Conservation (phyloP, 2,329 filamentous ascomycete genomes). For the Pyrenophora tritici-repentis region DNA sequence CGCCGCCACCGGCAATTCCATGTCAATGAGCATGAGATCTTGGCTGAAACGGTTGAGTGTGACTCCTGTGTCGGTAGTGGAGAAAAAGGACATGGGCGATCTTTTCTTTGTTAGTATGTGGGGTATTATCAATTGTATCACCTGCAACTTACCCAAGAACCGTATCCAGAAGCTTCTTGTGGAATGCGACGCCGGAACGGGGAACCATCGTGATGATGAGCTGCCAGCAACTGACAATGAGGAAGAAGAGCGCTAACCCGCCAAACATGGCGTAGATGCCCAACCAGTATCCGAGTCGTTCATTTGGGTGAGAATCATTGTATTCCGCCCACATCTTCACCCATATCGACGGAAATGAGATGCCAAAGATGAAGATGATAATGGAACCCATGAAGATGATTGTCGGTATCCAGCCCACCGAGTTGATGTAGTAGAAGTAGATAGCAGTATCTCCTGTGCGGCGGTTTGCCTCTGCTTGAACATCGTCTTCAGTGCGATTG, state of each 20-base stretch:
- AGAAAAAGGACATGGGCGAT: conserved; percentile 52
- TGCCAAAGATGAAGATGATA: conserved; percentile 43
- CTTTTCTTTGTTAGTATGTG: conserved; percentile 20
- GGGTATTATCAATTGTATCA: neutral
- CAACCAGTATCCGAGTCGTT: conserved; percentile 40
- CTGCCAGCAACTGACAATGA: conserved; percentile 47
- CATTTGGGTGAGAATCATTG: conserved; percentile 47
- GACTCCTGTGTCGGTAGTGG: conserved; percentile 52
- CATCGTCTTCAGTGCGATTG: conserved; percentile 37
- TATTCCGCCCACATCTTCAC: conserved; percentile 56
- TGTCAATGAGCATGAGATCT: conserved; percentile 55
- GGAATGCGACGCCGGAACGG: conserved; percentile 57
- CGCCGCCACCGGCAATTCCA: conserved; percentile 46
- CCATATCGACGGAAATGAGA: conserved; percentile 50
- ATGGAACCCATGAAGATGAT: conserved; percentile 40
- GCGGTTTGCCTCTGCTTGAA: conserved; percentile 38
- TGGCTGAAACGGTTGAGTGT: conserved; percentile 56
- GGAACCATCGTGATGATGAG: conserved; percentile 61
- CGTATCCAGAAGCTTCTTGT: conserved; percentile 54
- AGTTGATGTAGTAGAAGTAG: conserved; percentile 41
- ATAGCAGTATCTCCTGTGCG: conserved; percentile 41
- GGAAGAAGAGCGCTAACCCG: conserved; percentile 32
- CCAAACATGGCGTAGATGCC: conserved; percentile 41
- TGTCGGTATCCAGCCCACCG: conserved; percentile 37
- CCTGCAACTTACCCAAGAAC: conserved; percentile 50